Evolutionary conservation across 306 rosid genomes (phyloP).

Genomic region (Castanopsis chinensis): DNA sequence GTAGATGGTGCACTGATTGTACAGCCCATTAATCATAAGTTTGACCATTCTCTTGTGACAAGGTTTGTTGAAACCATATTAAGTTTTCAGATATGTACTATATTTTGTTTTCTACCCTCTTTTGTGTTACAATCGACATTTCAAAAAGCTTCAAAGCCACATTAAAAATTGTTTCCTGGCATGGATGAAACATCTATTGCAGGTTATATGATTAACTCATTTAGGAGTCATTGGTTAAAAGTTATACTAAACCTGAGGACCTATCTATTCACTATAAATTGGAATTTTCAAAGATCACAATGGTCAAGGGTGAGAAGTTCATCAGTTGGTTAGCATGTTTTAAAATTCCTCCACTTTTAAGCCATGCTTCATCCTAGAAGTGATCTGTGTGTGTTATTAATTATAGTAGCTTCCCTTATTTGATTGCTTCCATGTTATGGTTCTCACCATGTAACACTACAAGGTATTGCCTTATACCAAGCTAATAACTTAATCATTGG

Average conservation of each 20-base stretch:
- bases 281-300: not conserved
- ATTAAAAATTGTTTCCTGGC: slow-evolving; percentile 1
- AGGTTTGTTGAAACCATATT: slow-evolving; percentile 39
- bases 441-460: not conserved
- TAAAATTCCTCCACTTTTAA: not conserved
- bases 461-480: slow-evolving; percentile 7
- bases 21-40: slow-evolving; percentile 89
- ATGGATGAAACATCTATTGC: slow-evolving; percentile 11
- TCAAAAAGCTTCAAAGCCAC: slow-evolving; percentile 6
- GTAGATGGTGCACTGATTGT: slow-evolving; percentile 87
- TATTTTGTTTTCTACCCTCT: not conserved
- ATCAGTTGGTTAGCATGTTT: not conserved
- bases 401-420: not conserved
- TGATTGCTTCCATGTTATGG: slow-evolving; percentile 11
- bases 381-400: not conserved
- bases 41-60: slow-evolving; percentile 84
- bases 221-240: not conserved
- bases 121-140: slow-evolving; percentile 1
- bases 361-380: not conserved
- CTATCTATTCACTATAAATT: not conserved
- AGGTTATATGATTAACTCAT: not conserved
- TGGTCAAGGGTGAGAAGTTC: not conserved
- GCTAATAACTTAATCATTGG: slow-evolving; percentile 21
- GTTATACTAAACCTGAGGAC: not conserved
- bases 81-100: not conserved